These are phyloP conservation scores for Fusarium circinatum DNA, from an alignment of 2,329 filamentous ascomycete species.

Conservation along the genomic window DNA sequence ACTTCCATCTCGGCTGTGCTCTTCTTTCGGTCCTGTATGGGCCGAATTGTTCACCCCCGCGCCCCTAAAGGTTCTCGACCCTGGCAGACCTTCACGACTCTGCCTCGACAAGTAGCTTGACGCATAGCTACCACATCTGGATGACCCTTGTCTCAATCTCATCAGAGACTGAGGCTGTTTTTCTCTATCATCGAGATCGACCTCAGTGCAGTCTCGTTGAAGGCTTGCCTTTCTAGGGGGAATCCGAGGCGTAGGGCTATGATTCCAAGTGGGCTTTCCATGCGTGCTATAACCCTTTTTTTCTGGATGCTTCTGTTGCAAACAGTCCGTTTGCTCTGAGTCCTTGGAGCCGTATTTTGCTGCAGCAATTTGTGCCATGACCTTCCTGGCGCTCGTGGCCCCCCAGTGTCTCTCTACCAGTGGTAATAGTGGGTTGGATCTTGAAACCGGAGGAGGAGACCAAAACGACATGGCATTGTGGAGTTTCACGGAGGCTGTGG, in stretches of 20 bases:
- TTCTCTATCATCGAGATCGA: neutral
- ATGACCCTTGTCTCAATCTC: constrained; percentile 9
- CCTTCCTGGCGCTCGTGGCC: constrained; percentile 53
- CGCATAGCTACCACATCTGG: constrained; percentile 11
- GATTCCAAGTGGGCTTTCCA: constrained; percentile 3
- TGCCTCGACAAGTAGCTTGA: constrained; percentile 16
- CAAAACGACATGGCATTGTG: constrained; percentile 61
- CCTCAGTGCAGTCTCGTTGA: neutral
- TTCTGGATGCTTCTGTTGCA: neutral
- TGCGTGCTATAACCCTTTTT: neutral
- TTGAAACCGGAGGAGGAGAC: constrained; percentile 56
- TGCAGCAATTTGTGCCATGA: constrained; percentile 50
- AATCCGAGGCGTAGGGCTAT: constrained; percentile 24
- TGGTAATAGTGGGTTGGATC: constrained; percentile 53
- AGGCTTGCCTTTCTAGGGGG: constrained; percentile 41
- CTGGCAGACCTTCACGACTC: constrained; percentile 6
- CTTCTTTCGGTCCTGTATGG: neutral
- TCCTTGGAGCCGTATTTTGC: constrained; percentile 15
- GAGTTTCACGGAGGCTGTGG: constrained; percentile 60
- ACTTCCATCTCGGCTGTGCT: neutral
- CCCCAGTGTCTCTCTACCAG: constrained; percentile 63
- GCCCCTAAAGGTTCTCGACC: neutral
- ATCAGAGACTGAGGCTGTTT: neutral
- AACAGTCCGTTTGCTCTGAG: neutral
- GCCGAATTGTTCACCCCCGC: neutral